phyloP scores from a whole-genome alignment of 305 asterid genomes.

The Fraxinus nigra region DNA sequence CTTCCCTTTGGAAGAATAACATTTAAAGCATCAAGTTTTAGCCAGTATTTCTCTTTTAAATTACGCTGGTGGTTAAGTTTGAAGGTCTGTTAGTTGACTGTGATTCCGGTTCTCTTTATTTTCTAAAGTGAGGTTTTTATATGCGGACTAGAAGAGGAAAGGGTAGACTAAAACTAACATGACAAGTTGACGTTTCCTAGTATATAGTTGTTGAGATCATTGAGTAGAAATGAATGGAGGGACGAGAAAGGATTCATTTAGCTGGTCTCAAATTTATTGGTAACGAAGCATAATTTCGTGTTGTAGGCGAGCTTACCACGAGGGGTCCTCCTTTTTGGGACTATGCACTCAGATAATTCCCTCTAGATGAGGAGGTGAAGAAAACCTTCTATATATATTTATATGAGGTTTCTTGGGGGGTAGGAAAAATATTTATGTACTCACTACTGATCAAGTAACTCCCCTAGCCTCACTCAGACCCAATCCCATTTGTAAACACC shows the following conservation, averaged over 20 bases:
- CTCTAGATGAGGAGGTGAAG: background rate
- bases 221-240: background rate
- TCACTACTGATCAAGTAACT: background rate
- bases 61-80: background rate
- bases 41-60: background rate
- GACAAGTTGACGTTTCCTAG: background rate
- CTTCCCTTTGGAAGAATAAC: background rate
- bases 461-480: background rate
- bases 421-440: background rate
- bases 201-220: background rate
- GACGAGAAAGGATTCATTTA: background rate
- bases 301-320: background rate
- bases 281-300: background rate
- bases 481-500: background rate
- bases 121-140: background rate
- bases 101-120: background rate
- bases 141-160: background rate
- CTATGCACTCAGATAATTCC: background rate
- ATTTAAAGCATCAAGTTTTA: background rate
- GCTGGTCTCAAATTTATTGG: background rate
- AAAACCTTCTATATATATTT: background rate
- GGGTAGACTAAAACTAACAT: background rate
- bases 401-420: background rate
- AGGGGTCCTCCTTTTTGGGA: background rate
- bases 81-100: background rate